Percentiles rank a stretch among this genome's conserved stretches.
These are phyloP conservation scores for Nicotiana attenuata DNA, from an alignment of 257 asterid genomes.

Conservation along the genomic window DNA sequence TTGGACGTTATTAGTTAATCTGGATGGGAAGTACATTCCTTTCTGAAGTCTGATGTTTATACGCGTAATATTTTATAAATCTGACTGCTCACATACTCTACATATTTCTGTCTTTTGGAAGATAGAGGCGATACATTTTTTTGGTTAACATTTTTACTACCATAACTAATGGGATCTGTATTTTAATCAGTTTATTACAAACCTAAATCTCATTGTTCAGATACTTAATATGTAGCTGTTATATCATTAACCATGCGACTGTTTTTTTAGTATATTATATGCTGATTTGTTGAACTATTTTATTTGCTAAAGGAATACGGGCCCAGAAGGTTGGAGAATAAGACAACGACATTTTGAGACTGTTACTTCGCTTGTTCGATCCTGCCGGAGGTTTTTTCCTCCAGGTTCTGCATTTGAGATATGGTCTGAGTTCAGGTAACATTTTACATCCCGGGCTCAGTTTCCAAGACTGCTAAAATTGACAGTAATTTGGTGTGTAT, in stretches of 20 bases:
- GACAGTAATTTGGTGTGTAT: not conserved
- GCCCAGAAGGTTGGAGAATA: constrained; percentile 98
- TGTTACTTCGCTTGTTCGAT: constrained; percentile 78
- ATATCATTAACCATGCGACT: not conserved
- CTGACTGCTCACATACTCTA: not conserved
- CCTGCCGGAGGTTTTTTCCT: constrained; percentile 92
- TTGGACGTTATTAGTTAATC: not conserved
- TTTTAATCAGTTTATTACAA: not conserved
- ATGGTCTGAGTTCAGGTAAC: constrained; percentile 93
- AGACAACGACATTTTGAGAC: constrained; percentile 90
- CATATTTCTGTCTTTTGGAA: not conserved
- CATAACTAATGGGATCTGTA: not conserved
- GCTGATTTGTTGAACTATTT: constrained; percentile 8
- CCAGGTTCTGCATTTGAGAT: constrained; percentile 81
- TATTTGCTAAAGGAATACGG: constrained; percentile 68
- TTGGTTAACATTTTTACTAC: not conserved
- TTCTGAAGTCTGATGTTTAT: constrained; percentile 6
- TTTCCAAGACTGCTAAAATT: not conserved
- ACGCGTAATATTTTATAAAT: not conserved
- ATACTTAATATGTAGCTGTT: not conserved
- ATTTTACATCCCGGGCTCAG: not conserved
- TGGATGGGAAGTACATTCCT: not conserved
- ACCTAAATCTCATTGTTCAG: not conserved
- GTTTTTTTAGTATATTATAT: not conserved
- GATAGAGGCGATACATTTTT: not conserved